Evolutionary conservation across 345 rosid species (phyloP).

Genomic region (Linum tenue): DNA sequence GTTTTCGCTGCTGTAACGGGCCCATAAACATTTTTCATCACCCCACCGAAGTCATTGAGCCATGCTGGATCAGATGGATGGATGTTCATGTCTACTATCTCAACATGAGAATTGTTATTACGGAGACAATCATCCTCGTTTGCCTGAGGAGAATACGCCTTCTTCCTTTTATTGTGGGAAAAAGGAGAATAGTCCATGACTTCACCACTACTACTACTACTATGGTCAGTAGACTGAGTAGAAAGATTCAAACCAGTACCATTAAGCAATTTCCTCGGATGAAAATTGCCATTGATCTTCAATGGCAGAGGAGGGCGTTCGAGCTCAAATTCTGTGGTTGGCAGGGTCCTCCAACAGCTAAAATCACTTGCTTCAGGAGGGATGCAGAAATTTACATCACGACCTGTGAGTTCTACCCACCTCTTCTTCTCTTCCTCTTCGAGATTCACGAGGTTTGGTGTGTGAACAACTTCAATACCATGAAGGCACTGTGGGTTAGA

Average conservation of each 20-base stretch:
- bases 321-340: conserved; percentile 24
- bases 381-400: conserved; percentile 15
- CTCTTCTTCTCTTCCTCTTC: conserved; percentile 23
- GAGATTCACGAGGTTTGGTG: conserved; percentile 20
- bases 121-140: conserved; percentile 20
- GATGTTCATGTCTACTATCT: conserved; percentile 14
- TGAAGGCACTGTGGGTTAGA: conserved; percentile 26
- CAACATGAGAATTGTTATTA: conserved; percentile 13
- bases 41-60: conserved; percentile 22
- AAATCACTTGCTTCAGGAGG: conserved; percentile 20
- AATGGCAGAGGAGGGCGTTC: conserved; percentile 16
- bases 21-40: conserved; percentile 20
- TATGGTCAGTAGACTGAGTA: conserved; percentile 13
- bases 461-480: conserved; percentile 21
- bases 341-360: conserved; percentile 22
- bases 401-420: conserved; percentile 24
- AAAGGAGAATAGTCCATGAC: conserved; percentile 20
- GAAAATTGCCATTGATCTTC: conserved; percentile 9
- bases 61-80: conserved; percentile 16
- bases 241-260: conserved; percentile 24
- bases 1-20: conserved; percentile 25
- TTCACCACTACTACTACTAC: conserved; percentile 9
- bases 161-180: conserved; percentile 19
- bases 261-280: conserved; percentile 20
- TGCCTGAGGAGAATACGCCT: conserved; percentile 17